A percentile compares a stretch with the other conserved stretches of the same genome.
Conservation (phyloP, 495 filamentous ascomycete species). For the Chaetomidium leptoderma region DNA sequence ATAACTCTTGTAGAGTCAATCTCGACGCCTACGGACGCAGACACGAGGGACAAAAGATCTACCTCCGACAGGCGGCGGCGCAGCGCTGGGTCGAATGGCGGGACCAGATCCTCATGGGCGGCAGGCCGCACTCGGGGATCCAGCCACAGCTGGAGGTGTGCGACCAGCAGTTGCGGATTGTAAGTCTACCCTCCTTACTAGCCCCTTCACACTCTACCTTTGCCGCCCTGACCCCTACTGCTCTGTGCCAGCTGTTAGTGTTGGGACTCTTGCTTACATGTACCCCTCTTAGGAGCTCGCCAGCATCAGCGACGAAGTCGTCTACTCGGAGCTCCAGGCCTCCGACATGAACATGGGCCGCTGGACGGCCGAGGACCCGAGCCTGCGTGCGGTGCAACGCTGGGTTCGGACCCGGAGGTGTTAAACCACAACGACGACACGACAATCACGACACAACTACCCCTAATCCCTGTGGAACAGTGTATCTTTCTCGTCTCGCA, state of each 20-base stretch:
- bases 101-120: slow-evolving; percentile 60
- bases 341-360: slow-evolving; percentile 63
- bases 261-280: neutral
- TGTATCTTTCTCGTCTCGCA: neutral
- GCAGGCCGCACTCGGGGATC: slow-evolving; percentile 55
- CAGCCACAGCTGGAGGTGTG: slow-evolving; percentile 54
- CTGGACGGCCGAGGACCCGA: slow-evolving; percentile 73
- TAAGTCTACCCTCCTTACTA: slow-evolving; percentile 33
- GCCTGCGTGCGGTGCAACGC: slow-evolving; percentile 45
- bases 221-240: neutral
- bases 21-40: slow-evolving; percentile 73
- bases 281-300: slow-evolving; percentile 54
- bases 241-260: neutral
- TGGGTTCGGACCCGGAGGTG: slow-evolving; percentile 46
- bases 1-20: too few relatives aligned
- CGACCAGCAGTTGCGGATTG: slow-evolving; percentile 58
- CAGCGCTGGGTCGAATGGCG: slow-evolving; percentile 76
- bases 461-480: neutral
- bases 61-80: slow-evolving; percentile 71
- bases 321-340: slow-evolving; percentile 59
- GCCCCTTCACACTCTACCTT: neutral
- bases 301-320: slow-evolving; percentile 60
- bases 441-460: slow-evolving; percentile 1
- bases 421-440: slow-evolving; percentile 11
- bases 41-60: slow-evolving; percentile 82